Evolutionary conservation across 345 rosid species (phyloP), one percentile per base, ranked within the genome.

Genomic region (Eucalyptus dawsonii): DNA sequence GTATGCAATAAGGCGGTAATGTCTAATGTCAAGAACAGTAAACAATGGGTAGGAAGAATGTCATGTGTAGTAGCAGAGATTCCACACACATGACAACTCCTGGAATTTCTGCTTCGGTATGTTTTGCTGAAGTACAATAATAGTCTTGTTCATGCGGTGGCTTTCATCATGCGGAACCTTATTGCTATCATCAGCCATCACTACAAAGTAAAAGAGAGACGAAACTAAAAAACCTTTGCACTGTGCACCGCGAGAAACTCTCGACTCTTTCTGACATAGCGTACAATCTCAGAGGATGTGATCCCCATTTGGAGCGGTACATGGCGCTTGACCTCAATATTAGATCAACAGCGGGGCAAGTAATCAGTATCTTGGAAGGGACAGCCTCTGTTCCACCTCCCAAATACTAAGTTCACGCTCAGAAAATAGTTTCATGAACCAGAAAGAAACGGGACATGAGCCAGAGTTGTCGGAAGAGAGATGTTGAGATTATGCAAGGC

Each of bases 371-470:
- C 65, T 54, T 21, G 42, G n/a, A 86, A 86, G 37, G 49, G 47
- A 4, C 4, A 4, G 56, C 37, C 56, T 49, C 7, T 49, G 4
- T 86, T 49, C 40, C 24, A 50, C 50, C 24, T 86, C 56, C 58
- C 34, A 86, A 49, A 47, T 86, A 17, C 87, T 7, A 86, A 53
- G 58, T 86, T 37, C 34, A 31, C 16, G 50, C 80, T 67, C 80
- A 47, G 13, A 13, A 47, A 47, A 47, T 9, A 47, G 49, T 47
- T 47, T 47, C 49, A 47, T 0, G 49, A 94, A 90, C 96, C 94
- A 21, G 93, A 60, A 87, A 95, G 95, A 86, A 95, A 92, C 34
- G 95, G 95, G 87, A 95, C 56, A 87, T 95, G 94, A 90, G 95
- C 96, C 86, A n/a, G n/a, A n/a, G n/a, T n/a, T n/a, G n/a, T n/a